These are phyloP conservation scores for Coemansia umbellata DNA, from an alignment of 192 early-diverging fungal genomes.

Conservation along the genomic window DNA sequence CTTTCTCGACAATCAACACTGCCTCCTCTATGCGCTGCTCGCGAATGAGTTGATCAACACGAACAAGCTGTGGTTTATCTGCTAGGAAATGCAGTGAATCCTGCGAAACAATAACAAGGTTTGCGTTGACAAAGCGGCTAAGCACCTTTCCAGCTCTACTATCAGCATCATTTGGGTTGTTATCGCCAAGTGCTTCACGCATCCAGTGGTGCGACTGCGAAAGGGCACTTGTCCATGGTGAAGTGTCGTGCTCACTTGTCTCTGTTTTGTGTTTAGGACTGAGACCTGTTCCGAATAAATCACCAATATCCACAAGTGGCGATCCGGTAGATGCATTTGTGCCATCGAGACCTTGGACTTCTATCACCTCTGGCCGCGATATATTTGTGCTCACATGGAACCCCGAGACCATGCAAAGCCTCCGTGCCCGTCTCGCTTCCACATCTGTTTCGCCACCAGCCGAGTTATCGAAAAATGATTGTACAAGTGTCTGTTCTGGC, in stretches of 20 bases:
- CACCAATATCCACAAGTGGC: background rate
- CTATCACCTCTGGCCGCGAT: constrained; percentile 22
- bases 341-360: too few species aligned
- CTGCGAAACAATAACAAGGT: constrained; percentile 3
- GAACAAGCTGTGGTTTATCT: constrained; percentile 18
- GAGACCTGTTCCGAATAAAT: background rate
- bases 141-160: constrained; percentile 3
- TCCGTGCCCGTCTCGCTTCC: constrained; percentile 9
- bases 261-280: background rate
- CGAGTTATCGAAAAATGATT: constrained; percentile 19
- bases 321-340: background rate
- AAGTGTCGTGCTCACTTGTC: background rate
- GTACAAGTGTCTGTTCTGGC: constrained; percentile 31
- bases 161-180: background rate
- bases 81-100: constrained; percentile 28
- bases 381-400: constrained; percentile 5
- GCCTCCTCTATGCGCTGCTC: constrained; percentile 36
- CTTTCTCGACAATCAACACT: constrained; percentile 15
- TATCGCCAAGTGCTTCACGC: constrained; percentile 15
- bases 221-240: constrained; percentile 12
- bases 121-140: constrained; percentile 7
- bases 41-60: constrained; percentile 11
- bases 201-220: constrained; percentile 4
- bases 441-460: background rate
- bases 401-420: constrained; percentile 10